Base-by-base conservation (phyloP, 192 early-diverging fungal species). In the Chytriomyces confervae region DNA sequence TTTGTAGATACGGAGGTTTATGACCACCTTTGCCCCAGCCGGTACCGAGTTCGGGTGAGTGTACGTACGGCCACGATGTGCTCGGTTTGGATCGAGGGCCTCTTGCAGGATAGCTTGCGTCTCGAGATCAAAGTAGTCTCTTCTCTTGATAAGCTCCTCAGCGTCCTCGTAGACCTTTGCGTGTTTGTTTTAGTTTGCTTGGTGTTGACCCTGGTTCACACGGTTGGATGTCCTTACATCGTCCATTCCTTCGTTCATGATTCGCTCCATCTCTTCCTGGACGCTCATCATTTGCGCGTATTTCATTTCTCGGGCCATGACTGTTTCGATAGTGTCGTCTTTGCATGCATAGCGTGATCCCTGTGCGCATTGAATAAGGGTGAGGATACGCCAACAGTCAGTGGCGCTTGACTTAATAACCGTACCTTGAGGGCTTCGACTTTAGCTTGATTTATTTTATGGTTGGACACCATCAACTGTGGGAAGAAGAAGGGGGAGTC, bases 161-260 rank as follows among this genome's bases (percentile, higher is more conserved):
- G 77, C 76, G 51, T 79, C 74, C 46, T 84, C 80, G 76, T 84
- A 86, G 44, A 82, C 72, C 72, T 74, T 0, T 27, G 24, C 0
- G 9, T n/a, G n/a, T 62, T 10, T 18, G 9, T 61, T 74, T n/a
- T n/a, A 62, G n/a, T 4, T 3, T 49, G 10, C 20, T n/a, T 24
- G 70, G 51, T 50, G 47, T 13, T 75, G 69, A 16, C 45, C 48
- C 66, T 49, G 69, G 69, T 43, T 24, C n/a, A 13, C 11, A 51
- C 5, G 27, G 27, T 51, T 18, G 10, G 71, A 4, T 13, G 63
- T 8, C 20, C 72, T 74, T 29, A 76, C 74, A 45, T 85, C 86
- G 60, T 87, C 84, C 83, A 87, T 82, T 45, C 81, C 82, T 65
- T 83, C 82, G 74, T 85, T 87, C 84, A 87, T 84, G 64, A 76